Evolutionary conservation across 2,329 filamentous ascomycete genomes (phyloP), one percentile per base, ranked within the genome.

Genomic region (Stenocarpella maydis): DNA sequence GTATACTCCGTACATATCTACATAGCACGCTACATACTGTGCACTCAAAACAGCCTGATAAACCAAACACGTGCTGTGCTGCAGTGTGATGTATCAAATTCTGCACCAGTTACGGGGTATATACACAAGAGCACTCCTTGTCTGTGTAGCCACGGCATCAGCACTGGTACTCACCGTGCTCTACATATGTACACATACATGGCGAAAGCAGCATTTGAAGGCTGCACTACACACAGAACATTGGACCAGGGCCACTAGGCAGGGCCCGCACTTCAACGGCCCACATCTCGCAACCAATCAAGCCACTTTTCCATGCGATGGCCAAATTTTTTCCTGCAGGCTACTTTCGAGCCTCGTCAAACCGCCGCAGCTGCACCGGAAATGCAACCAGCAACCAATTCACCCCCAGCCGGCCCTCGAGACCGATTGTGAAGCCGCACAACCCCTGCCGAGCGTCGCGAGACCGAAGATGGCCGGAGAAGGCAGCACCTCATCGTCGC

Each of bases 401-500:
- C 43, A 26, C 28, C 28, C 43, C 45, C n/a, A 34, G 31, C 34
- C 41, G 41, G 65, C 28, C 50, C 52, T 10, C 31, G 41, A 47
- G 24, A 67, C 43, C 52, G 52, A 39, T 58, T 49, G 52, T 49
- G 43, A 67, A 31, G 41, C 65, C 52, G 43, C 65, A 49, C 14
- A 45, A 14, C 24, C 41, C 26, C 41, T 31, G 41, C 37, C 15
- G 39, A 54, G 26, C 21, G 50, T 26, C 19, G 45, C 19, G 28
- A 47, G 24, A 31, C 10, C 65, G 50, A 63, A 66, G 52, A 80
- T 79, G 78, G 77, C 77, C 55, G 75, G 74, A 43, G 79, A 66
- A 39, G 78, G 78, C 74, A 86, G 85, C 79, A 86, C 84, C 60
- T 85, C 85, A 71, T 90, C 89, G 72, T 89, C 87, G 71, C 83